Evolutionary conservation across 208 protist species (phyloP).

Genomic region (Wallacemonas sp.): DNA sequence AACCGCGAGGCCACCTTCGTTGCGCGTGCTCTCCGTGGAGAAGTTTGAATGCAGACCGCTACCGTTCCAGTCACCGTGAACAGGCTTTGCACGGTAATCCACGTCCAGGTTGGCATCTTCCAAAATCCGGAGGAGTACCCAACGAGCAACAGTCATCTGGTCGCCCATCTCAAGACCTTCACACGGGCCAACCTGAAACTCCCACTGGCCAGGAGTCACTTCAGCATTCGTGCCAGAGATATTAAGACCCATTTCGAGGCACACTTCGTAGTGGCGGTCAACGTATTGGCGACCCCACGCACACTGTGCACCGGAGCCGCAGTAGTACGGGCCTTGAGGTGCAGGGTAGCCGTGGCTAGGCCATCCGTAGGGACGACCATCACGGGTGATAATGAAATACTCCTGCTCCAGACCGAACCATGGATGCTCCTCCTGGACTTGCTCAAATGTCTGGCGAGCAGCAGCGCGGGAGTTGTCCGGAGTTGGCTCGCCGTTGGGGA

Average conservation of each 20-base stretch:
- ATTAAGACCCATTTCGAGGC: constrained; percentile 83
- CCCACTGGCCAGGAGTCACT: constrained; percentile 97
- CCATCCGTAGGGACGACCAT: constrained; percentile 81
- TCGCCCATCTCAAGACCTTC: constrained; percentile 93
- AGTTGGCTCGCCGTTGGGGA: constrained; percentile 88
- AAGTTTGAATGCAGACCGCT: constrained; percentile 98
- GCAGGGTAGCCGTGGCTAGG: constrained; percentile 90
- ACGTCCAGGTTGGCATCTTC: constrained; percentile 72
- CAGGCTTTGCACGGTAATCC: constrained; percentile 93
- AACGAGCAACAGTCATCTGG: constrained; percentile 93
- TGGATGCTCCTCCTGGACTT: constrained; percentile 61
- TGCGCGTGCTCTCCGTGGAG: constrained; percentile 92
- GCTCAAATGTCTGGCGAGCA: constrained; percentile 87
- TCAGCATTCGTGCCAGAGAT: constrained; percentile 95
- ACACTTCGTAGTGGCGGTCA: constrained; percentile 78
- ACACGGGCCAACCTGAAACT: constrained; percentile 96
- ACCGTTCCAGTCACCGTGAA: constrained; percentile 98
- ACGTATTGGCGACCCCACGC: constrained; percentile 90
- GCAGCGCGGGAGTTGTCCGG: constrained; percentile 90
- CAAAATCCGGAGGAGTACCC: constrained; percentile 88
- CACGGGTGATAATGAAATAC: constrained; percentile 60
- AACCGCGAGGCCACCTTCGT: constrained; percentile 64
- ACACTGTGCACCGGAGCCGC: constrained; percentile 68
- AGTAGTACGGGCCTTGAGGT: constrained; percentile 98
- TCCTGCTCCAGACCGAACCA: constrained; percentile 92